These are phyloP conservation scores for Mycena leptocephala DNA, from an alignment of 768 basidiomycete species.

Conservation along the genomic window DNA sequence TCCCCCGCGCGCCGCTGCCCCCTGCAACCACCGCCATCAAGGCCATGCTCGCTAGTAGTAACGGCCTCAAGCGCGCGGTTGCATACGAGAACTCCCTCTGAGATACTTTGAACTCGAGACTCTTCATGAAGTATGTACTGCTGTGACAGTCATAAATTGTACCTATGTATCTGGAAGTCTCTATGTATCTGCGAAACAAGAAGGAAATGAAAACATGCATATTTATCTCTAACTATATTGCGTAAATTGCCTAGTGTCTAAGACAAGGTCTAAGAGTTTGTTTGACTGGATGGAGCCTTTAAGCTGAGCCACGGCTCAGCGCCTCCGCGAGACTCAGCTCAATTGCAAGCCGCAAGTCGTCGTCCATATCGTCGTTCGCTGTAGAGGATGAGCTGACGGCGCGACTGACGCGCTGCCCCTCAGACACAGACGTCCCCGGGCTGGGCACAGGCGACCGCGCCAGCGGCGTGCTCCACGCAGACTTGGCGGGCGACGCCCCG, in stretches of 20 bases:
- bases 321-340: slow-evolving; percentile 83
- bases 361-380: slow-evolving; percentile 65
- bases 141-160: neutral
- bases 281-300: no score
- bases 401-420: slow-evolving; percentile 23
- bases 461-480: slow-evolving; percentile 59
- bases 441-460: slow-evolving; percentile 36
- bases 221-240: neutral
- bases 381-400: slow-evolving; percentile 4
- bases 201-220: neutral
- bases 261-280: no score
- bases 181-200: neutral
- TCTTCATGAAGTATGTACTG: no score
- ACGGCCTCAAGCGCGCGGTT: slow-evolving; percentile 33
- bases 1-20: slow-evolving; percentile 31
- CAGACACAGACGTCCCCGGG: slow-evolving; percentile 14
- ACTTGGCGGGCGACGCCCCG: slow-evolving; percentile 46
- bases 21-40: slow-evolving; percentile 11
- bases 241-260: neutral
- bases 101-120: neutral
- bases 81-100: slow-evolving; percentile 38
- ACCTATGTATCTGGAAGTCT: neutral
- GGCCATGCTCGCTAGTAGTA: slow-evolving; percentile 25
- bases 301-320: neutral
- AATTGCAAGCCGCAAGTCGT: slow-evolving; percentile 76